Percentiles rank a stretch among this genome's conserved stretches.
These are phyloP conservation scores for Sporothrix brasiliensis DNA, from an alignment of 2,329 filamentous ascomycete species.

Conservation along the genomic window DNA sequence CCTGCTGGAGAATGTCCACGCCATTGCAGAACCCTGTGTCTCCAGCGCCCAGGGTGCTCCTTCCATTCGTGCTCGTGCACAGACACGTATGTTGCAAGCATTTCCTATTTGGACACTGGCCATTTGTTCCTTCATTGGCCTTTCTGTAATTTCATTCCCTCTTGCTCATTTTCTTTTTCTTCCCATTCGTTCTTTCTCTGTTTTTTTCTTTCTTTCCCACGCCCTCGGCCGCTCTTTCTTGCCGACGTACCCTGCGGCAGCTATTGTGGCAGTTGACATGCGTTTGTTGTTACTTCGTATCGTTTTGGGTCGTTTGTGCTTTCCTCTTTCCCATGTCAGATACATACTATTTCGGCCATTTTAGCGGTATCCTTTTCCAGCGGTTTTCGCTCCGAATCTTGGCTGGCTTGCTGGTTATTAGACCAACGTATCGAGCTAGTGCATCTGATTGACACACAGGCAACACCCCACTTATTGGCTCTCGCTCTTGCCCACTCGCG, in stretches of 20 bases:
- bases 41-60: not conserved
- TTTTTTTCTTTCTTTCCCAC: not conserved
- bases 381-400: not conserved
- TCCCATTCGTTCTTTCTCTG: not conserved
- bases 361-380: not conserved
- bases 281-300: conserved; percentile 9
- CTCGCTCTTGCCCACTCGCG: conserved; percentile 7
- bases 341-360: no score
- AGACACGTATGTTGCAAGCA: not conserved
- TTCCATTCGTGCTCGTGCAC: not conserved
- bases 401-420: not conserved
- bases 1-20: not conserved
- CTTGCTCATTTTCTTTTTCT: not conserved
- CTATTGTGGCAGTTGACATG: conserved; percentile 13
- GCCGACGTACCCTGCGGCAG: not conserved
- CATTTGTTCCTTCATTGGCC: conserved; percentile 4
- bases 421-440: not conserved
- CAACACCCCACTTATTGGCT: conserved; percentile 9
- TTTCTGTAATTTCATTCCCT: not conserved
- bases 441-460: not conserved
- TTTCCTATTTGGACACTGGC: conserved; percentile 4
- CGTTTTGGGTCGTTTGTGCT: conserved; percentile 10
- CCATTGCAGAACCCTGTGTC: conserved; percentile 21
- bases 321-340: not conserved
- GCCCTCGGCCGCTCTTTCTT: conserved; percentile 6